Evolutionary conservation across 768 basidiomycete genomes (phyloP), one percentile per base, ranked within the genome.

Genomic region (Mrakia frigida): DNA sequence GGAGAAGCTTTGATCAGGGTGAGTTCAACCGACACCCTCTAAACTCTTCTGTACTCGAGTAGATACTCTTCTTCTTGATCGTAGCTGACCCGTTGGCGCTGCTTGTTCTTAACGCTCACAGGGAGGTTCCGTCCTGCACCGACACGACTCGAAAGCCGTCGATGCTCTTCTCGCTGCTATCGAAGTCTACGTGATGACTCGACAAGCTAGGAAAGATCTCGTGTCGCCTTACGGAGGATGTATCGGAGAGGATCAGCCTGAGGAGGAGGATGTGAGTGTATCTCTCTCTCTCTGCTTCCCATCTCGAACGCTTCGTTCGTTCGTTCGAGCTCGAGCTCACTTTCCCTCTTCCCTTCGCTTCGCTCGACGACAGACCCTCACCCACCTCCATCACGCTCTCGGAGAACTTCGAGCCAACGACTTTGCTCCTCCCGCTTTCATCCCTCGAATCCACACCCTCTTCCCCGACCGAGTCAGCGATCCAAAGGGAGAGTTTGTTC

Each of bases 91-190:
- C 35, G 50, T 21, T 31, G 9, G 18, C 11, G 39, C 39, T 28
- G 25, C 5, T 33, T 5, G 50, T 11, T n/a, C 46, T n/a, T n/a
- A 63, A 2, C 21, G 16, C 11, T 37, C 61, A 0, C 79, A 94
- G 91, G 90, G 89, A 41, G 93, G 92, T 7, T 84, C 87, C 31
- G 84, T 86, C 31, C 85, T 97, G 73, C 89, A 90, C 81, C 84
- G 85, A n/a, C 84, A 87, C 56, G 88, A 87, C 23, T 82, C 89
- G 0, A 82, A 87, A n/a, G 88, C 87, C 77, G 88, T 89, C 9
- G 83, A 86, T 35, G 89, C 90, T 60, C 88, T 94, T 61, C 89
- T 95, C 71, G 87, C 85, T 63, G 87, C 89, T 25, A 88, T 96
- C 70, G 90, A 83, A 37, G 77, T 86, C 18, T 94, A 90, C 81